Conservation (phyloP, 352 stramenopile genomes). For the Blastocystis hominis region DNA sequence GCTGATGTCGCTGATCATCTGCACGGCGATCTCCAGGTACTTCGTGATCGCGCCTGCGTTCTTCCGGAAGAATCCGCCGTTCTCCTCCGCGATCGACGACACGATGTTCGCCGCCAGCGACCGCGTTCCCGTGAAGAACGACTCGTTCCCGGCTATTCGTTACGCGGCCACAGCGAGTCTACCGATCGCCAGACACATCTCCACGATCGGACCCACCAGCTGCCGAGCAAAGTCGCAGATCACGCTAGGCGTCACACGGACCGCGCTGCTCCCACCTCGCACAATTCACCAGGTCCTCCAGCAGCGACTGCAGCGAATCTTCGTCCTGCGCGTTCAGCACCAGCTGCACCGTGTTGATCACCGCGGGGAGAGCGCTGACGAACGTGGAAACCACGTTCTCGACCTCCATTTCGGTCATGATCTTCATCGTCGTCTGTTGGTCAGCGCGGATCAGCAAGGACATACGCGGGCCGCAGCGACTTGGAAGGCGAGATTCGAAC, state of each 20-base stretch:
- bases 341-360: not conserved
- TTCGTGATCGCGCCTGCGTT: not conserved
- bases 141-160: too few species aligned
- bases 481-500: not conserved
- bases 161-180: too few species aligned
- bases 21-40: constrained; percentile 11
- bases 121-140: not conserved
- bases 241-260: not conserved
- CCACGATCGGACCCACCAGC: not conserved
- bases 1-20: constrained; percentile 32
- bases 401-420: not conserved
- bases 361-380: not conserved
- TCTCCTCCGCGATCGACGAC: not conserved
- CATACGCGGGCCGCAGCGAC: not conserved
- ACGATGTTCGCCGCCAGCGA: constrained; percentile 28
- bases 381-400: not conserved
- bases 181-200: constrained; percentile 31
- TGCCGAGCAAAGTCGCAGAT: not conserved
- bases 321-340: not conserved
- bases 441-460: not conserved
- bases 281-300: constrained; percentile 15
- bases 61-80: constrained; percentile 41
- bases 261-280: not conserved
- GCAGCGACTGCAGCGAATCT: constrained; percentile 2
- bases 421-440: not conserved